These are phyloP conservation scores for Chlorociboria aeruginascens DNA, from an alignment of 495 filamentous ascomycete genomes.

Conservation along the genomic window DNA sequence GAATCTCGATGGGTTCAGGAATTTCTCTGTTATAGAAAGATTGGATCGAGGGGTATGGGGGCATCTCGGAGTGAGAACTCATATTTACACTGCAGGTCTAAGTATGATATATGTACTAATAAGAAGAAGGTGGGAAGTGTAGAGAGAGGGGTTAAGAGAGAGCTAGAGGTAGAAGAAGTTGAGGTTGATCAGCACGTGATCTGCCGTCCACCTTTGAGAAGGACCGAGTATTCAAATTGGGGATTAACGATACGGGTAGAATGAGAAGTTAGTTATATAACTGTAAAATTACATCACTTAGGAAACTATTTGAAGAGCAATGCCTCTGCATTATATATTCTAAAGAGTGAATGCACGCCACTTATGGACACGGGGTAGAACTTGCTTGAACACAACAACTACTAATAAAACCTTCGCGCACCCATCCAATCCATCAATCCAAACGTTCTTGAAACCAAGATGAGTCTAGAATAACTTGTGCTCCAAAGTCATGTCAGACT, in stretches of 20 bases:
- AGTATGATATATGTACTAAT: too few species aligned
- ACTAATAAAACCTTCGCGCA: background rate
- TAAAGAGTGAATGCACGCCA: conserved; percentile 20
- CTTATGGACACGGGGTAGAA: conserved; percentile 18
- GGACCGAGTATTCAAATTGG: too few species aligned
- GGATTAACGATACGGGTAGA: too few species aligned
- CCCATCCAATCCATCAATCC: background rate
- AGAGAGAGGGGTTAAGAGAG: background rate
- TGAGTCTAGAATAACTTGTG: conserved; percentile 77
- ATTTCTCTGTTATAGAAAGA: conserved; percentile 33
- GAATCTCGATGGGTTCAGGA: background rate
- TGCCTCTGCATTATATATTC: conserved; percentile 6
- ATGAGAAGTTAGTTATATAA: too few species aligned
- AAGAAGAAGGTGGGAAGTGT: background rate
- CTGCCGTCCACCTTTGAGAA: too few species aligned
- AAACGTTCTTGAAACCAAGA: background rate
- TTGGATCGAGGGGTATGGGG: conserved; percentile 35
- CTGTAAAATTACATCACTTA: background rate
- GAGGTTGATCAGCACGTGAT: too few species aligned
- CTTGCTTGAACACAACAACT: background rate
- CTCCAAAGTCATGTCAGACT: conserved; percentile 98
- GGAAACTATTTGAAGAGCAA: conserved; percentile 6
- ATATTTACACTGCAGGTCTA: too few species aligned
- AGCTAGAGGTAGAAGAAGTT: too few species aligned
- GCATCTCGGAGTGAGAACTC: conserved; percentile 19